These are phyloP conservation scores for Acephala macrosclerotiorum DNA, from an alignment of 2,329 filamentous ascomycete species.

Conservation along the genomic window DNA sequence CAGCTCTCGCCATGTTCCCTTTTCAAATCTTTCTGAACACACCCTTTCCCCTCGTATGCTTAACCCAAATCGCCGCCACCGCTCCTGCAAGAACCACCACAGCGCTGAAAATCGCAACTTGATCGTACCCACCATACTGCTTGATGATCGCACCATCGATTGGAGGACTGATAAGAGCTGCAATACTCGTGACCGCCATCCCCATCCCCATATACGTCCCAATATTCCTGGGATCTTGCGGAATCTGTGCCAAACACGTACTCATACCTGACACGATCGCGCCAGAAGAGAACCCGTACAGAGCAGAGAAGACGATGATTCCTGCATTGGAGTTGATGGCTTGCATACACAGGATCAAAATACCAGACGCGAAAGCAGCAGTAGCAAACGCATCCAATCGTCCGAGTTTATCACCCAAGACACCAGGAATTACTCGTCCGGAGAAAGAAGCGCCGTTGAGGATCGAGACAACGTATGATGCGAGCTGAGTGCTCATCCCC, in stretches of 20 bases:
- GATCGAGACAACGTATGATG: conserved; percentile 35
- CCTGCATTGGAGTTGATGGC: conserved; percentile 35
- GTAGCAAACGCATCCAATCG: conserved; percentile 42
- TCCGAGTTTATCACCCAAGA: conserved; percentile 45
- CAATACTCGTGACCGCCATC: conserved; percentile 68
- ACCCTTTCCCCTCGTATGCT: conserved; percentile 23
- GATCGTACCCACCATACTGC: conserved; percentile 52
- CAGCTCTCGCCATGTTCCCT: background rate
- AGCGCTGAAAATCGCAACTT: conserved; percentile 38
- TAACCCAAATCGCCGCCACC: conserved; percentile 20
- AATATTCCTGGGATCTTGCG: conserved; percentile 70
- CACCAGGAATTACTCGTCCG: conserved; percentile 46
- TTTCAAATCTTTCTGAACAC: conserved; percentile 22
- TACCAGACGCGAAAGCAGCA: conserved; percentile 38
- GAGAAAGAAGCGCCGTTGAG: conserved; percentile 44
- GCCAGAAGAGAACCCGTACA: conserved; percentile 47
- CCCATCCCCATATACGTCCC: conserved; percentile 73
- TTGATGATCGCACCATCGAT: conserved; percentile 69
- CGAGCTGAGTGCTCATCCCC: conserved; percentile 36
- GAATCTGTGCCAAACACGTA: conserved; percentile 44
- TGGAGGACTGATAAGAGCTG: conserved; percentile 70
- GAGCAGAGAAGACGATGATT: conserved; percentile 43
- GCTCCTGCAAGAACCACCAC: conserved; percentile 34
- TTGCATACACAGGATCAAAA: conserved; percentile 44
- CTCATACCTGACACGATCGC: conserved; percentile 43